Evolutionary conservation across 169 alveolate genomes (phyloP), one percentile per base, ranked within the genome.

Genomic region (Sarcocystis neurona): DNA sequence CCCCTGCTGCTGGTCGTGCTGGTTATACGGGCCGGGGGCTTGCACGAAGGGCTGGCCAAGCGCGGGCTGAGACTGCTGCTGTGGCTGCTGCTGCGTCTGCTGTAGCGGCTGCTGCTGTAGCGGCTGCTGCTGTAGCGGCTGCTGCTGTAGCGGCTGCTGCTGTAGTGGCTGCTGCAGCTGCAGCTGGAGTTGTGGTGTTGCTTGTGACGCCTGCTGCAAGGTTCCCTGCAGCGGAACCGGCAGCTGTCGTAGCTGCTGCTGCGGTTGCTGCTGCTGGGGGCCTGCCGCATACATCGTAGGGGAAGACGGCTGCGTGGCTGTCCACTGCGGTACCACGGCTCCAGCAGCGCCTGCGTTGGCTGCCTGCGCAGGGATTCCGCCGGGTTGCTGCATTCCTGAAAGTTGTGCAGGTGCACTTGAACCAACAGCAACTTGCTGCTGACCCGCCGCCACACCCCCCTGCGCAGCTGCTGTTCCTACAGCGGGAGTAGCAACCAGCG

Each of bases 51-150:
- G 80, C 53, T 30, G 50, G n/a, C 0, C 56, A 6, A 6, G 50
- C 18, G 12, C 56, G 50, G 0, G 80, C 39, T 27, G 80, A 0
- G 15, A 15, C 53, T 27, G 50, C 80, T 30, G 43, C 32, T 37
- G 43, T n/a, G 15, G 43, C 39, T 37, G 8, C 0, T 0, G 80
- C 56, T 30, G 80, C 80, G 15, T 46, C 0, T 30, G 80, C 50
- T 4, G 80, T 50, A 15, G 50, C 53, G 6, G 80, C 50, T 15
- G 80, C 23, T 27, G 50, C 47, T 0, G 80, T 12, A 0, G 80
- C 39, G 32, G 80, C 80, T 72, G 86, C 50, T 78, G 70, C 66
- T 20, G 70, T 6, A 23, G 70, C 47, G 1, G 70, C 48, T 78
- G 32, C 46, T 78, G 86, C 60, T 0, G 60, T 34, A 23, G 18